Percentiles rank a stretch among this genome's conserved stretches.
Conservation (phyloP, 371 early-diverging fungal genomes). For the Apophysomyces trapeziformis region DNA sequence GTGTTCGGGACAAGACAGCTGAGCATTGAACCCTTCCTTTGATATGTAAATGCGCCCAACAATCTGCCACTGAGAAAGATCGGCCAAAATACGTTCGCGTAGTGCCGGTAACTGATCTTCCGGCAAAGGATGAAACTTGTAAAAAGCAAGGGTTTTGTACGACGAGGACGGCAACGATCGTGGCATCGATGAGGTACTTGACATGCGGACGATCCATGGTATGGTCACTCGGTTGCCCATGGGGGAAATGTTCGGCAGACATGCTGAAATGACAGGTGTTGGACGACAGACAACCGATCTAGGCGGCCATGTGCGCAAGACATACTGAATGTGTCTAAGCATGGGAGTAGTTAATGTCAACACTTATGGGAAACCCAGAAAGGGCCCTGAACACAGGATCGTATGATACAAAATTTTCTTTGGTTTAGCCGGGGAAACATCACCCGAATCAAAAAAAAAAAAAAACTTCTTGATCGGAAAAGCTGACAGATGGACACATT, state of each 20-base stretch:
- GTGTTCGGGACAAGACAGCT: slow-evolving; percentile 72
- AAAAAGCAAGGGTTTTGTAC: slow-evolving; percentile 74
- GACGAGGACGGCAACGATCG: slow-evolving; percentile 35
- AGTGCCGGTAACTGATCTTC: slow-evolving; percentile 41
- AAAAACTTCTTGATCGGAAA: too few relatives aligned
- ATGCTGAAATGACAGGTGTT: not conserved
- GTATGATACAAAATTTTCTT: not conserved
- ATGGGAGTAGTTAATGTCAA: not conserved
- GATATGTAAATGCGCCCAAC: slow-evolving; percentile 81
- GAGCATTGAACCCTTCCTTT: slow-evolving; percentile 85
- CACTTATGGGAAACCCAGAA: not conserved
- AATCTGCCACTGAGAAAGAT: slow-evolving; percentile 56
- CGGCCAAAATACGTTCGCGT: slow-evolving; percentile 53
- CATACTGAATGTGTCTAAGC: not conserved
- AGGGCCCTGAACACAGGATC: not conserved
- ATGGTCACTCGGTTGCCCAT: not conserved
- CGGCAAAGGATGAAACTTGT: slow-evolving; percentile 63
- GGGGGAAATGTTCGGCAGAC: not conserved
- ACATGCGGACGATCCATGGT: slow-evolving; percentile 1
- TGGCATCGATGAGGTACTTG: slow-evolving; percentile 9
- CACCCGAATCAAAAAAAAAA: not conserved
- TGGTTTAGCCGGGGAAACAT: not conserved
- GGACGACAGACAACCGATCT: not conserved
- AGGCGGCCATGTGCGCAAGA: not conserved
- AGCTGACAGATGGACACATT: too few relatives aligned